Conservation (phyloP, 805 yeast species). For the Cyberlindnera maritima region DNA sequence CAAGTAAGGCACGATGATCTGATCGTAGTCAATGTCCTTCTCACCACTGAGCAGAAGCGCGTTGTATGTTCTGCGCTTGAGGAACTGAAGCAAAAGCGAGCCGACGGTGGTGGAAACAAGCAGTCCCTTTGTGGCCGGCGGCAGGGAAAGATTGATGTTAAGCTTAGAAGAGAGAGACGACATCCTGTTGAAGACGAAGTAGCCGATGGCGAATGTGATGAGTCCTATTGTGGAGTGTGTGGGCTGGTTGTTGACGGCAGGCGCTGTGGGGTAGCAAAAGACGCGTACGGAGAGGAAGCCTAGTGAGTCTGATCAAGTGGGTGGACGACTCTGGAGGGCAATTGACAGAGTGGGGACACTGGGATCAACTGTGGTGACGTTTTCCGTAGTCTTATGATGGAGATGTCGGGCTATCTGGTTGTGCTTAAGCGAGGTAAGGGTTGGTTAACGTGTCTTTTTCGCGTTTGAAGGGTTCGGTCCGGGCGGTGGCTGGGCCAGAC, state of each 20-base stretch:
- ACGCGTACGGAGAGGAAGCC: neutral
- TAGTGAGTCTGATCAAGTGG: too few relatives aligned
- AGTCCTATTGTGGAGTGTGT: slow-evolving; percentile 24
- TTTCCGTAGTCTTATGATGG: too few relatives aligned
- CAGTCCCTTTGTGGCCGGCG: slow-evolving; percentile 47
- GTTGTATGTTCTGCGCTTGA: slow-evolving; percentile 39
- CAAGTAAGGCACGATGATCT: slow-evolving; percentile 50
- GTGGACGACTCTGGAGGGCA: neutral
- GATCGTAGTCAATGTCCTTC: slow-evolving; percentile 33
- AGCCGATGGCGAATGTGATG: slow-evolving; percentile 20
- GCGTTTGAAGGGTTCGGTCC: neutral
- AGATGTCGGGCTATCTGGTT: neutral
- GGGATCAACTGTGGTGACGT: too few relatives aligned
- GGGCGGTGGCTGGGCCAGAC: too few relatives aligned
- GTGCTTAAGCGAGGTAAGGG: neutral
- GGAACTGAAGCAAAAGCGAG: slow-evolving; percentile 39
- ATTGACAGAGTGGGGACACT: too few relatives aligned
- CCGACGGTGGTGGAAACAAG: slow-evolving; percentile 37
- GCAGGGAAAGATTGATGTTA: slow-evolving; percentile 30
- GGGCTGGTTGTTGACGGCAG: neutral
- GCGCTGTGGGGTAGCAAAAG: neutral
- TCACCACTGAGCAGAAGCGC: slow-evolving; percentile 19
- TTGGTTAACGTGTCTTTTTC: neutral
- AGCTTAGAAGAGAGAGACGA: slow-evolving; percentile 20
- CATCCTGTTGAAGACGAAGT: slow-evolving; percentile 26